Base-by-base conservation (phyloP, 2,329 filamentous ascomycete species). In the Neonectria neomacrospora region DNA sequence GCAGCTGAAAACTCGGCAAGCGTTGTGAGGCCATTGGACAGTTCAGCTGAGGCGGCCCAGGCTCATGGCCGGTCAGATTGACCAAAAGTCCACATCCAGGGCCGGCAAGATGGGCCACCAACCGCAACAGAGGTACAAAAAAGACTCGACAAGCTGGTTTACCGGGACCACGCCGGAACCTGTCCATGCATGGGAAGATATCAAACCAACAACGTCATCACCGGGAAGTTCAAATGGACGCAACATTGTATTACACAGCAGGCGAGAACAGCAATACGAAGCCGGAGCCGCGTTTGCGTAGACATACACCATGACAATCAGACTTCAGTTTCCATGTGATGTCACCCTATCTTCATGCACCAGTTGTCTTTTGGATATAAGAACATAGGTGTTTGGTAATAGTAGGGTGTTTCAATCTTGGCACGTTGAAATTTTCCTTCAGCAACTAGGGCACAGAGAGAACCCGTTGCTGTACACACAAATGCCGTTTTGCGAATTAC, bases 391-490 rank as follows among this genome's bases (percentile, higher is more conserved):
- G 84, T 85, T 86, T 86, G 84, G 84, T 86, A 86, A 86, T 86
- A 80, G 78, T 80, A 78, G 78, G 81, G 81, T 70, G 62, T 72
- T 72, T 82, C 73, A 68, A 77, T 86, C 80, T 86, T 80, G 84
- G 84, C 84, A 86, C 83, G 84, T 80, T 79, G 69, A 79, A 80
- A 77, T 77, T 79, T 79, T 86, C 84, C 84, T 86, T 86, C 84
- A 85, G 81, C 83, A 83, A 80, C 73, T 77, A 74, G 81, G 82
- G 83, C 82, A 84, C 78, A 73, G 76, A 76, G 66, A 75, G 71
- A 78, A 79, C 81, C 82, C 81, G 83, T 79, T 82, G 84, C 82
- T 85, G 84, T 86, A 86, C 84, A 86, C 84, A 86, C 84, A 80
- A 78, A 86, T 86, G 84, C 84, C 84, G 76, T 82, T 65, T 61